Conservation (phyloP, 2,329 filamentous ascomycete species). For the Penicillium sp. region DNA sequence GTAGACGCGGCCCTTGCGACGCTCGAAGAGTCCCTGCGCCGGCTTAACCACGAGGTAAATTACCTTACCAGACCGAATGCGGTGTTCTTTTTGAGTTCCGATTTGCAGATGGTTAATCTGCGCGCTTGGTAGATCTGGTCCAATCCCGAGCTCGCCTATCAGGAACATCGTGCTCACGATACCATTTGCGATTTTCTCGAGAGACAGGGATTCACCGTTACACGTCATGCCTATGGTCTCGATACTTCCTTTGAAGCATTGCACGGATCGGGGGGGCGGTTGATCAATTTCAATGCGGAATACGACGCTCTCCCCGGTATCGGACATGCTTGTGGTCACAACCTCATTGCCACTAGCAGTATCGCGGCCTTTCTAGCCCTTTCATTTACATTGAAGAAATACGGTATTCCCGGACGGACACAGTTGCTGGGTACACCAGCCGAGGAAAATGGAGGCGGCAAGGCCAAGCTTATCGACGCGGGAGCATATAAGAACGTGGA, state of each 20-base stretch:
- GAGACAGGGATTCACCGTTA: conserved; percentile 45
- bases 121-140: conserved; percentile 36
- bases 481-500: conserved; percentile 42
- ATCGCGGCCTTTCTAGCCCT: conserved; percentile 44
- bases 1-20: conserved; percentile 19
- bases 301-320: conserved; percentile 43
- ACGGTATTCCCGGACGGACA: conserved; percentile 36
- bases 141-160: conserved; percentile 51
- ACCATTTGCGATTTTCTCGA: conserved; percentile 46
- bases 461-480: conserved; percentile 41
- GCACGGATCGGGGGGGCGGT: conserved; percentile 38
- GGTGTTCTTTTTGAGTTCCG: neutral
- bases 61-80: neutral
- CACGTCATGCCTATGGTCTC: conserved; percentile 49
- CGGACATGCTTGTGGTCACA: conserved; percentile 42
- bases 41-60: conserved; percentile 26
- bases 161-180: conserved; percentile 52
- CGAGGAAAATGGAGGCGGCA: conserved; percentile 40
- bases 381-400: conserved; percentile 42
- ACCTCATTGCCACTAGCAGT: conserved; percentile 36
- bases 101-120: neutral
- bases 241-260: conserved; percentile 51
- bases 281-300: conserved; percentile 40
- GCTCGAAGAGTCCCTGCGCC: conserved; percentile 20
- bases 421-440: conserved; percentile 40